Evolutionary conservation across 2,329 filamentous ascomycete species (phyloP).

Genomic region (Paracoccidioides brasiliensis): DNA sequence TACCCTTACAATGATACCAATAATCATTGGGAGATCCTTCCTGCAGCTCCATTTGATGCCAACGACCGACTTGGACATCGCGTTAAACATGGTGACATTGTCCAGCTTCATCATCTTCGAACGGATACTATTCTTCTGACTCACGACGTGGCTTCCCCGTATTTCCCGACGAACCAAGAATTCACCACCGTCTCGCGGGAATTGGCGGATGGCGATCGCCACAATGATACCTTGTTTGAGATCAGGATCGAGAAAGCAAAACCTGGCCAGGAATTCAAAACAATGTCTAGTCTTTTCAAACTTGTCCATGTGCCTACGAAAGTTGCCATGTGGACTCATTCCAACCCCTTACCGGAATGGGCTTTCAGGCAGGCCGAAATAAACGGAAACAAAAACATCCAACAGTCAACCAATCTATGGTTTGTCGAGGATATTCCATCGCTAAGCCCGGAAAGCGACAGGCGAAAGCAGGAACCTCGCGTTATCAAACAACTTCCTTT

Average conservation of each 20-base stretch:
- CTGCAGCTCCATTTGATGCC: conserved; percentile 41
- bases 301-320: conserved; percentile 87
- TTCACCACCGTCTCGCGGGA: conserved; percentile 72
- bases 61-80: conserved; percentile 46
- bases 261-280: conserved; percentile 69
- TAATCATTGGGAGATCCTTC: conserved; percentile 93
- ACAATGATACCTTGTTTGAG: conserved; percentile 87
- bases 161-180: conserved; percentile 94
- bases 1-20: conserved; percentile 98
- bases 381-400: conserved; percentile 95
- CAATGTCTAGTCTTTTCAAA: conserved; percentile 86
- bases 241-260: conserved; percentile 82
- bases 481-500: conserved; percentile 78
- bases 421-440: conserved; percentile 83
- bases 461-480: conserved; percentile 61
- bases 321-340: conserved; percentile 98
- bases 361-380: conserved; percentile 95
- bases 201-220: conserved; percentile 58
- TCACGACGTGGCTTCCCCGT: conserved; percentile 94
- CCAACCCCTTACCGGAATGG: conserved; percentile 91
- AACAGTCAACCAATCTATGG: conserved; percentile 87
- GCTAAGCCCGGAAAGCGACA: conserved; percentile 55
- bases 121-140: conserved; percentile 80
- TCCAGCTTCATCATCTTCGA: conserved; percentile 73
- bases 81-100: conserved; percentile 71